Evolutionary conservation across 2,329 filamentous ascomycete genomes (phyloP), one percentile per base, ranked within the genome.

Genomic region (Taxawa tesnikishii): DNA sequence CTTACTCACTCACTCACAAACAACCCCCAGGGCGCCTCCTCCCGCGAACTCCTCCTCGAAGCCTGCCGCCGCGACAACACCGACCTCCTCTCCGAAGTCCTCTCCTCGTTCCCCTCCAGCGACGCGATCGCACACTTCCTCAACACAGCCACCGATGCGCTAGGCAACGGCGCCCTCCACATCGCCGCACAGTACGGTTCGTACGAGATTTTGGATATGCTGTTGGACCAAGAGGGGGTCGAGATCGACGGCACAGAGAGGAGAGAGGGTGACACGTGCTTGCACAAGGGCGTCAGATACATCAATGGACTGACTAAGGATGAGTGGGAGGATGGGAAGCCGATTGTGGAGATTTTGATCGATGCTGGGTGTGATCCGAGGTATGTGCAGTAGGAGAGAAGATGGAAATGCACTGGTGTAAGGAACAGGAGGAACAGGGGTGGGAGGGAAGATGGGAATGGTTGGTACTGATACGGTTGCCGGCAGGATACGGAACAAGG

Each of bases 31-130:
- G 90, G 88, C 54, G 88, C 88, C 46, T 83, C 83, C 38, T 74
- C 77, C 28, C 70, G 78, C 56, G 88, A 96, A 64, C 73, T 83
- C 50, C 73, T 96, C 47, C 75, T 96, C 59, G 88, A 93, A 65
- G 83, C 90, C 48, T 93, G 83, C 62, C 83, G 88, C 39, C 75
- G 85, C 51, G 88, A 96, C 69, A 94, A 96, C 61, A 77, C 77
- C 44, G 79, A 88, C 33, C 75, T 96, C 38, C 74, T 96, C 35
- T 62, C 72, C 46, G 79, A 90, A 48, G 70, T 87, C 36, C 68
- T 94, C 44, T 60, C 70, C 26, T 61, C 63, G 43, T 62, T 73
- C 50, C 54, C 55, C 41, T 55, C 60, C 33, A 53, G 63, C 6
- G 68, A 73, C 37, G 68, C 81, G 48, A 74, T 83, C 38, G 76